These are phyloP conservation scores for Thielaviopsis ethacetica DNA, from an alignment of 2,329 filamentous ascomycete species.

Conservation along the genomic window DNA sequence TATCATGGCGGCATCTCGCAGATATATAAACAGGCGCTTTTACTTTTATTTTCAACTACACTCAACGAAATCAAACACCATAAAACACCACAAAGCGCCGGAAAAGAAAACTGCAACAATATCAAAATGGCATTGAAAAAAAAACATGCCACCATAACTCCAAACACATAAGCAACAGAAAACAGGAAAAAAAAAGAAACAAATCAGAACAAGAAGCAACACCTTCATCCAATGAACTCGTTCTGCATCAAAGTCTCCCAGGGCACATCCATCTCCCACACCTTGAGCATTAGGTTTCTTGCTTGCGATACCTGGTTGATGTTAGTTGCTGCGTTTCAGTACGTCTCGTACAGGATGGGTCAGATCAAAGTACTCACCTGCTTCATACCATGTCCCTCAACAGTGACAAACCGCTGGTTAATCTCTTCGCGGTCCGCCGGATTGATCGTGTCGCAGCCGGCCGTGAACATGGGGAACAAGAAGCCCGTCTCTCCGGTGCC, in stretches of 20 bases:
- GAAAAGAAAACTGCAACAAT: not conserved
- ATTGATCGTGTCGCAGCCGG: slow-evolving; percentile 55
- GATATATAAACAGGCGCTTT: not conserved
- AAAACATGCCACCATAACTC: not conserved
- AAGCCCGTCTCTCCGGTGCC: slow-evolving; percentile 59
- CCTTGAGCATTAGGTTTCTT: slow-evolving; percentile 47
- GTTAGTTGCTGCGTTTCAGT: not conserved
- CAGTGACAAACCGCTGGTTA: slow-evolving; percentile 45
- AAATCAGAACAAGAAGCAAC: not conserved
- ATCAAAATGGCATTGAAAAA: not conserved
- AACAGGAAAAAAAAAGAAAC: not conserved
- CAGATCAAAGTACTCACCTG: slow-evolving; percentile 36
- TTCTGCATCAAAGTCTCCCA: slow-evolving; percentile 53
- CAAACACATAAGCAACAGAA: not conserved
- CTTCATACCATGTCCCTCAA: slow-evolving; percentile 61
- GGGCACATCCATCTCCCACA: slow-evolving; percentile 49
- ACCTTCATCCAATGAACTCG: slow-evolving; percentile 48
- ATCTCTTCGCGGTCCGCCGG: slow-evolving; percentile 40
- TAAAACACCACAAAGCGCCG: not conserved
- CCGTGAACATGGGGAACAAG: slow-evolving; percentile 69
- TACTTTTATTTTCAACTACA: not conserved
- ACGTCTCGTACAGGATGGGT: not conserved
- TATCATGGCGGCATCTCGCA: not conserved
- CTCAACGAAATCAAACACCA: not conserved
- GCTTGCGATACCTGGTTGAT: slow-evolving; percentile 37